Evolutionary conservation across 2,329 filamentous ascomycete species (phyloP).

Genomic region (Trichoderma breve): DNA sequence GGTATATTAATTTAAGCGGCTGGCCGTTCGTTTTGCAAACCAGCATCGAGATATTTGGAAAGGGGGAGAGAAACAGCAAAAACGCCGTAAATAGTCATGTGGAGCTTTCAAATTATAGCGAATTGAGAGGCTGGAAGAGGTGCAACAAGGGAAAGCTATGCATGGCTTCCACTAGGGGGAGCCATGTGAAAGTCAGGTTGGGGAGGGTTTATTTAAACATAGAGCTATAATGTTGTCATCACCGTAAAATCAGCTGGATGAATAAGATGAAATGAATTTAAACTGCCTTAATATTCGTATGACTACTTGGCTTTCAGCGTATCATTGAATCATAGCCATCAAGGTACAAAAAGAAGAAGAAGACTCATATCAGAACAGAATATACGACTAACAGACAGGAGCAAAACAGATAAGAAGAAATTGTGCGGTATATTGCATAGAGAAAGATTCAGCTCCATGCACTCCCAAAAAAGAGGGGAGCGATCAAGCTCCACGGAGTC

Average conservation of each 20-base stretch:
- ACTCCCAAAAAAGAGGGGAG: neutral
- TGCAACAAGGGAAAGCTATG: neutral
- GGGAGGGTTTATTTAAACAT: neutral
- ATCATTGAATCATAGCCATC: neutral
- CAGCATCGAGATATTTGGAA: neutral
- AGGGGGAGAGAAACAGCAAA: neutral
- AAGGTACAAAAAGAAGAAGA: neutral
- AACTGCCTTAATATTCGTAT: neutral
- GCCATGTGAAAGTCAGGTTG: neutral
- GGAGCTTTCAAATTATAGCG: slow-evolving; percentile 8
- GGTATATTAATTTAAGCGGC: slow-evolving; percentile 13
- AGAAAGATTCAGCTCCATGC: neutral
- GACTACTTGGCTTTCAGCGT: no score
- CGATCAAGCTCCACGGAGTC: neutral
- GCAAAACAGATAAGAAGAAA: neutral
- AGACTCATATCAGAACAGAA: neutral
- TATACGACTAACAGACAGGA: neutral
- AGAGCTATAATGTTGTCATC: neutral
- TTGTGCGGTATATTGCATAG: neutral
- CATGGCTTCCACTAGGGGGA: neutral
- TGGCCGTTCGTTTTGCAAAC: slow-evolving; percentile 8
- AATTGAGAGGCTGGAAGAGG: neutral
- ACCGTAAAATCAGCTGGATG: neutral
- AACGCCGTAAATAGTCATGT: neutral
- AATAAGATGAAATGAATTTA: neutral